A percentile compares a stretch with the other conserved stretches of the same genome.
Evolutionary conservation across 768 basidiomycete species (phyloP).

Genomic region (Neoboletus brunneissimus): DNA sequence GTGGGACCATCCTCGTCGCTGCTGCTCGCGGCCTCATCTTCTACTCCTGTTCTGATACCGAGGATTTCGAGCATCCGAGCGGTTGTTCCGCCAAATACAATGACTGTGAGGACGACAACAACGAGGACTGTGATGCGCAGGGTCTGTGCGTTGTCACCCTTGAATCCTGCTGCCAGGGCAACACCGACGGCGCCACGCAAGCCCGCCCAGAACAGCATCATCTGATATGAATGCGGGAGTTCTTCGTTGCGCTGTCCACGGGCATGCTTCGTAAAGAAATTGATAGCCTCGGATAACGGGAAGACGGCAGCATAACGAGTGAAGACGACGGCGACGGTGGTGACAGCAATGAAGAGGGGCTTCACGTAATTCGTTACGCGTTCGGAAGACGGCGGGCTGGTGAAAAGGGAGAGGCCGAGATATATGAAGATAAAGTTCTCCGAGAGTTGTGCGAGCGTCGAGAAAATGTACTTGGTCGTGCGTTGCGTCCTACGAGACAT

Average conservation of each 20-base stretch:
- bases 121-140: conserved; percentile 92
- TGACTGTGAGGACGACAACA: conserved; percentile 91
- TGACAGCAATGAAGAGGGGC: conserved; percentile 91
- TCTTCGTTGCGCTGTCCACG: conserved; percentile 88
- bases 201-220: conserved; percentile 99
- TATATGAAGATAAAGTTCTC: conserved; percentile 99
- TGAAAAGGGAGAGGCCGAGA: conserved; percentile 96
- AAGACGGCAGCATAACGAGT: conserved; percentile 96
- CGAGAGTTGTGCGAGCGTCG: conserved; percentile 87
- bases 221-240: conserved; percentile 95
- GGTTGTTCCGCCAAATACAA: conserved; percentile 97
- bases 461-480: conserved; percentile 94
- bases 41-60: conserved; percentile 94
- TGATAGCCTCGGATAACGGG: conserved; percentile 92
- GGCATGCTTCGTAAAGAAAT: conserved; percentile 81
- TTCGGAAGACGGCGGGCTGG: conserved; percentile 72
- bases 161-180: conserved; percentile 93
- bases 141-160: conserved; percentile 88
- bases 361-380: conserved; percentile 85
- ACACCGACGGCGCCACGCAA: conserved; percentile 96
- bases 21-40: conserved; percentile 76
- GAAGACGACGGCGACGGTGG: conserved; percentile 88
- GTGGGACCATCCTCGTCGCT: conserved; percentile 47
- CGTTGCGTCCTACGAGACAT: conserved; percentile 96
- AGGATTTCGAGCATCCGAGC: conserved; percentile 94